Conservation (phyloP, 2,329 filamentous ascomycete genomes). For the Chalaropsis thielavioides region DNA sequence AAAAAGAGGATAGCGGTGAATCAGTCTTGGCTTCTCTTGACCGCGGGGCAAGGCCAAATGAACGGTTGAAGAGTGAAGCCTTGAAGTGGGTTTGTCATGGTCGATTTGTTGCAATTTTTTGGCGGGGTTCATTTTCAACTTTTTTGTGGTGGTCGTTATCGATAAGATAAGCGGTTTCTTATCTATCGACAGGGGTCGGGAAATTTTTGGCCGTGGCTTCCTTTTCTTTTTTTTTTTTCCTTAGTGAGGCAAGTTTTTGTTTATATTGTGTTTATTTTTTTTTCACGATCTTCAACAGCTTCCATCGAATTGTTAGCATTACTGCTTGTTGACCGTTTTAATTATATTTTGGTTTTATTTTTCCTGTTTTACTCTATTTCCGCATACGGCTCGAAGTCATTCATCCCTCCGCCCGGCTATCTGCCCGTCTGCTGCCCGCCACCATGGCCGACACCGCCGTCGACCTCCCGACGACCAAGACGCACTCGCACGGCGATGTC, state of each 20-base stretch:
- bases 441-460: slow-evolving; percentile 6
- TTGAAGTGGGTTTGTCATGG: background rate
- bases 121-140: slow-evolving; percentile 19
- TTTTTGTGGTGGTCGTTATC: slow-evolving; percentile 22
- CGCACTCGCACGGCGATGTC: slow-evolving; percentile 6
- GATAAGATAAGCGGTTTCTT: slow-evolving; percentile 15
- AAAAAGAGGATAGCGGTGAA: background rate
- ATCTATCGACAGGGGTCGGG: background rate
- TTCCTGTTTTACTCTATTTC: background rate
- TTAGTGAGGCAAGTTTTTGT: background rate
- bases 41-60: background rate
- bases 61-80: background rate
- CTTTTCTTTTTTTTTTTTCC: background rate
- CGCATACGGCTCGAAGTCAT: background rate
- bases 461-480: slow-evolving; percentile 10
- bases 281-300: background rate
- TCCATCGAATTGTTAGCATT: background rate
- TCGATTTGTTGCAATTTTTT: slow-evolving; percentile 11
- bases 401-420: background rate
- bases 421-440: too few relatives aligned
- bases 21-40: background rate
- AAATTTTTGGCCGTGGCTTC: background rate
- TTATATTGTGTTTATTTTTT: background rate
- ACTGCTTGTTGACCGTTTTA: background rate
- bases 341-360: background rate